phyloP scores from a whole-genome alignment of 805 yeast genomes.

The Jamesozyma rosinii region DNA sequence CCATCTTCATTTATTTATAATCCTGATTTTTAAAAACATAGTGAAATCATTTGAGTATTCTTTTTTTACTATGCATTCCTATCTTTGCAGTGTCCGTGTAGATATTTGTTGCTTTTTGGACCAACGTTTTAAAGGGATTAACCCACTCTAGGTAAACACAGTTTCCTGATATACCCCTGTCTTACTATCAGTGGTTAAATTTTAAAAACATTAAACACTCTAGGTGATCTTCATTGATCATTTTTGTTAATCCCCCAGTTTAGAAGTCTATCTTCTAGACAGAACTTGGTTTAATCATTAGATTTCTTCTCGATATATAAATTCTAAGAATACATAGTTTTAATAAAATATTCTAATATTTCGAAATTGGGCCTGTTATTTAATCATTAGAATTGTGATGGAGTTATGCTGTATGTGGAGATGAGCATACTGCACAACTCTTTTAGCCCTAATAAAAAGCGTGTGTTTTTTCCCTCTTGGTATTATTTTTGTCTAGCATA shows the following conservation, averaged over 20 bases:
- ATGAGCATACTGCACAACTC: no score
- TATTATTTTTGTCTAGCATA: no score
- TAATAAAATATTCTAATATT: constrained; percentile 2
- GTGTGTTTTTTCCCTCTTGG: no score
- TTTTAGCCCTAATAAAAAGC: not conserved
- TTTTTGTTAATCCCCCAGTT: not conserved
- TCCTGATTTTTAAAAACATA: not conserved
- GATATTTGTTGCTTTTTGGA: not conserved
- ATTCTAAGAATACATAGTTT: not conserved
- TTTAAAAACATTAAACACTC: not conserved
- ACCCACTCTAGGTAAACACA: constrained; percentile 35
- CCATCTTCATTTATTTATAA: not conserved
- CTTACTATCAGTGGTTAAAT: constrained; percentile 34
- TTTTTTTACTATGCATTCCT: not conserved
- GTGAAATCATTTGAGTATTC: constrained; percentile 2
- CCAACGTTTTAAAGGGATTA: constrained; percentile 4
- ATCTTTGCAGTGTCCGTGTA: no score
- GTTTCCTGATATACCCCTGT: constrained; percentile 32
- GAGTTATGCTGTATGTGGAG: no score
- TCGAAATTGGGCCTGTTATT: no score
- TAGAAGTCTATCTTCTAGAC: not conserved
- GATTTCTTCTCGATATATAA: not conserved
- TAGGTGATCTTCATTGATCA: not conserved
- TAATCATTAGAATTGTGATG: no score
- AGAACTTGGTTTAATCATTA: not conserved